These are phyloP conservation scores for Nicotiana attenuata DNA, from an alignment of 257 asterid genomes.

Conservation along the genomic window DNA sequence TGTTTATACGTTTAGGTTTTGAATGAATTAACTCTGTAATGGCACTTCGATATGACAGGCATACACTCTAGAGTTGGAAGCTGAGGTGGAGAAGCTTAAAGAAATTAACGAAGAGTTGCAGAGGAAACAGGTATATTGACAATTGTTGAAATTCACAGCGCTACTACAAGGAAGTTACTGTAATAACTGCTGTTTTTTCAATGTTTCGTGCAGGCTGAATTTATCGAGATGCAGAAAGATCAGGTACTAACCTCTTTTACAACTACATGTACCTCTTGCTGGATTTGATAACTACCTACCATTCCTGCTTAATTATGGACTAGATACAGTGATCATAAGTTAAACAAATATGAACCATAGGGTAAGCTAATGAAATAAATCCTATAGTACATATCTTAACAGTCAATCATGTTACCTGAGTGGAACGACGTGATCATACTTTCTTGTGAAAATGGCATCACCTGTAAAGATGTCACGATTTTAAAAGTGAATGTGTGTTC, in stretches of 20 bases:
- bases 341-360: background rate
- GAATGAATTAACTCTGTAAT: background rate
- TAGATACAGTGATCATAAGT: background rate
- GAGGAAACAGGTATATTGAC: conserved; percentile 55
- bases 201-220: conserved; percentile 51
- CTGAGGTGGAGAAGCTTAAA: conserved; percentile 76
- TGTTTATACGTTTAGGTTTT: background rate
- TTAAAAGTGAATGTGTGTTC: background rate
- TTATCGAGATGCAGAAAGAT: conserved; percentile 61
- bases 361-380: background rate
- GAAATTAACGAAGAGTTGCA: conserved; percentile 66
- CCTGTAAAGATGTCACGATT: background rate
- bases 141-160: background rate
- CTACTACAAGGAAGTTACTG: background rate
- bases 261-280: background rate
- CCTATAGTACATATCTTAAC: background rate
- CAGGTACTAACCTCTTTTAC: conserved; percentile 43
- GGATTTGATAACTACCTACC: background rate
- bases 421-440: too few species aligned
- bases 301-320: background rate
- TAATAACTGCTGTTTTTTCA: background rate
- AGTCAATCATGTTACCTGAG: background rate
- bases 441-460: background rate
- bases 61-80: conserved; percentile 85
- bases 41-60: conserved; percentile 42